Evolutionary conservation across 306 rosid species (phyloP), one percentile per base, ranked within the genome.

Genomic region (Prunus davidiana): DNA sequence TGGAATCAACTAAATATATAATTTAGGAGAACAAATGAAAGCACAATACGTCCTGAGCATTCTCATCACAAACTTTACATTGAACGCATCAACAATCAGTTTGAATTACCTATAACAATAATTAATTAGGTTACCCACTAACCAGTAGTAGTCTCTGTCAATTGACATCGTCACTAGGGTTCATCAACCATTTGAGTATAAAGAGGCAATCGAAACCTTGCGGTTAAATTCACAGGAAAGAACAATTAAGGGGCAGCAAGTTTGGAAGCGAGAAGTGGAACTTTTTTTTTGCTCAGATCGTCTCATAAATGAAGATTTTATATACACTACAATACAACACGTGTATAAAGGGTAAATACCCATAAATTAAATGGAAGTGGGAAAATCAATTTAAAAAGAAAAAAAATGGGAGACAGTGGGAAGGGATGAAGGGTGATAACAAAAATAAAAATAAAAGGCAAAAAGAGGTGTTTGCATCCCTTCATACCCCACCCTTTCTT

Each of bases 291-390:
- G 75, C 86, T 78, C 69, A 80, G 80, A 77, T 85, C 60, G 83
- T 75, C 80, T 83, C 80, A 56, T 65, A 73, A 83, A 61, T 77
- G 79, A 81, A 72, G 75, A 71, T 62, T 83, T 84, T 90, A 93
- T 93, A 80, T 84, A 94, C 93, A 90, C 90, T 90, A 85, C 79
- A 82, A 84, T 89, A 88, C 82, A 86, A 83, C 76, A 79, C 81
- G 79, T 79, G 84, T 85, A 81, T 77, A 78, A 83, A 77, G 88
- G 87, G 86, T 77, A 84, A 67, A 19, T 60, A 69, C 91, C 92
- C 86, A 80, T 68, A 74, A 74, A 80, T 75, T 67, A 81, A 93
- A 76, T 81, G 80, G 88, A 86, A 82, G 80, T 84, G 76, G 81
- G 67, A 76, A 69, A 78, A 75, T 38, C 78, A 80, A 76, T 77